Evolutionary conservation across 345 rosid species (phyloP), one percentile per base, ranked within the genome.

Genomic region (Brassica incana): DNA sequence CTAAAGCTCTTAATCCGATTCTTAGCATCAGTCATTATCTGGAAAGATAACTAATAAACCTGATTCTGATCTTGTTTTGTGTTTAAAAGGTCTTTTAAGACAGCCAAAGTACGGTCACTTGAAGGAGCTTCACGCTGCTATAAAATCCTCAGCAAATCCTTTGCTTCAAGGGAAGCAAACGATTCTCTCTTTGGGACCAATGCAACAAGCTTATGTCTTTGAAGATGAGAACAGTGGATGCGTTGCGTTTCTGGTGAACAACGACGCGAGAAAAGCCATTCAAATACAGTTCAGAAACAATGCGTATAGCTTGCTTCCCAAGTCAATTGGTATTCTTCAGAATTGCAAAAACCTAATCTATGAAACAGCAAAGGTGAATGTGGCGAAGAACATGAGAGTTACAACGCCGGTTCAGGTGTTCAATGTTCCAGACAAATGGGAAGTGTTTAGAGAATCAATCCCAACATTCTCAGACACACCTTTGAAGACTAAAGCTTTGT

Each of bases 41-140:
- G 18, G 18, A 5, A 50, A 50, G 6, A 50, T 14, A 50, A 50
- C 58, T 14, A 5, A 50, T 2, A 50, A n/a, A 72, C 67, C 11
- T 43, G 14, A 45, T 67, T 18, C 1, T 74, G 58, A 62, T 65
- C 1, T 48, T 62, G 30, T 58, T 20, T 38, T 6, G 6, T 79
- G n/a, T 70, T 70, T 83, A 4, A 54, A 54, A 92, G 98, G 99
- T 72, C 81, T 92, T 61, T 75, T 84, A n/a, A 85, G 94, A 52
- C 94, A 91, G 30, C 99, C 98, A 1, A 95, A 92, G 87, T 95
- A 88, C 75, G 97, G 97, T 8, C 99, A 95, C 74, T 85, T 95
- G 0, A 91, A 84, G 80, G 92, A 90, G 45, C 72, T 95, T 77
- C 99, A 95, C 73, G 84, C 78, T 8, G 89, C 92, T 16, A 81